Evolutionary conservation across 2,329 filamentous ascomycete species (phyloP).

Genomic region (Cladophialophora chaetospira): DNA sequence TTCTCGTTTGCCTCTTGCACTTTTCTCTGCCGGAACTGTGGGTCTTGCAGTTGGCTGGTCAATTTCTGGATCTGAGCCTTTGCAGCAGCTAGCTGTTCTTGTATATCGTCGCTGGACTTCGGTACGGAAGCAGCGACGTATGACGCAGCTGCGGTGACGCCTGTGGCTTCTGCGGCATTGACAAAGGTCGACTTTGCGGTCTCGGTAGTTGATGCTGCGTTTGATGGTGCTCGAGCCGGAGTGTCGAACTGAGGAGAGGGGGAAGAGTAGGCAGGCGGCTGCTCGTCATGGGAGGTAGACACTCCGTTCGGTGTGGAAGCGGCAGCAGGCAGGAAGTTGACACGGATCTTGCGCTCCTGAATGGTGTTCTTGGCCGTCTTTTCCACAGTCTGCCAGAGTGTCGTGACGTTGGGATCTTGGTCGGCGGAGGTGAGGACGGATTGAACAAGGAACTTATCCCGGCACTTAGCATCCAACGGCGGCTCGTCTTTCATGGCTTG

Average conservation of each 20-base stretch:
- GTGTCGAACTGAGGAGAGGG: conserved; percentile 56
- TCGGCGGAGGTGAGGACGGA: conserved; percentile 81
- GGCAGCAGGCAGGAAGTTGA: conserved; percentile 74
- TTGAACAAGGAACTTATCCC: conserved; percentile 97
- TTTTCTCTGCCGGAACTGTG: conserved; percentile 79
- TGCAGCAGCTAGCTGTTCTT: conserved; percentile 72
- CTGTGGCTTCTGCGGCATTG: conserved; percentile 37
- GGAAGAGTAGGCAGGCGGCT: conserved; percentile 59
- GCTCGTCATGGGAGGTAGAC: conserved; percentile 41
- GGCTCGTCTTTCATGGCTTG: conserved; percentile 98
- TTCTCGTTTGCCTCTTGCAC: conserved; percentile 56
- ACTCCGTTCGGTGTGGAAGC: conserved; percentile 45
- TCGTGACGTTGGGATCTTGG: conserved; percentile 76
- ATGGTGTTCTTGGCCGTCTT: conserved; percentile 74
- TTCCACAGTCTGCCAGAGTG: conserved; percentile 80
- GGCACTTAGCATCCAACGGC: conserved; percentile 80
- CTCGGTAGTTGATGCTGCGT: conserved; percentile 29
- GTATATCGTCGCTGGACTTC: conserved; percentile 62
- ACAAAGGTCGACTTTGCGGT: conserved; percentile 31
- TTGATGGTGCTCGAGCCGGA: conserved; percentile 43
- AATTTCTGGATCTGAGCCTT: conserved; percentile 71
- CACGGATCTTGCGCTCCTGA: conserved; percentile 93
- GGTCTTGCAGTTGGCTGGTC: conserved; percentile 64
- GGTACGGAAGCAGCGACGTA: conserved; percentile 52
- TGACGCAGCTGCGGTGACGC: conserved; percentile 50